A percentile compares a stretch with the other conserved stretches of the same genome.
Conservation (phyloP, 495 filamentous ascomycete species). For the Neurospora terricola region DNA sequence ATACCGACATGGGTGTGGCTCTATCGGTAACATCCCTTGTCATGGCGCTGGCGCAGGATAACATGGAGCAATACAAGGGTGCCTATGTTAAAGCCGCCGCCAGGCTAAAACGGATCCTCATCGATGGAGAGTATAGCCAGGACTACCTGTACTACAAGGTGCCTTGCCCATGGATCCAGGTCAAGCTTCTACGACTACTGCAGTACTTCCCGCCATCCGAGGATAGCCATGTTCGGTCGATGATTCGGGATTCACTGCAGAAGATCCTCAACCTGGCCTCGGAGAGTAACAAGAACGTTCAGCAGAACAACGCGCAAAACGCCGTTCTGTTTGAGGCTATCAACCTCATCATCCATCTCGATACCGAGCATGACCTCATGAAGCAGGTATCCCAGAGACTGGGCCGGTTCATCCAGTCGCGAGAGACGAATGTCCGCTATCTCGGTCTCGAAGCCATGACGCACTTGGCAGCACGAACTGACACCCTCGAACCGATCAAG, state of each 20-base stretch:
- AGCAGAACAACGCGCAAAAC: constrained; percentile 99
- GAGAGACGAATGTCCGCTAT: constrained; percentile 97
- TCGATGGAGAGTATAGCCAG: constrained; percentile 74
- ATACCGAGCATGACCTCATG: constrained; percentile 92
- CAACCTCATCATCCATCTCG: constrained; percentile 97
- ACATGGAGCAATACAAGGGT: constrained; percentile 86
- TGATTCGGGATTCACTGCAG: constrained; percentile 86
- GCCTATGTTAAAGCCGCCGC: constrained; percentile 89
- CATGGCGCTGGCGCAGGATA: constrained; percentile 91
- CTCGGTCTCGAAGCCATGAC: constrained; percentile 97
- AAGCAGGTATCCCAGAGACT: constrained; percentile 90
- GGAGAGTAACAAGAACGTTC: constrained; percentile 95
- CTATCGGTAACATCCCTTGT: constrained; percentile 93
- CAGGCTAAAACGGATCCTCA: constrained; percentile 75
- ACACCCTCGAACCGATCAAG: constrained; percentile 95
- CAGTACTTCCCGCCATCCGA: constrained; percentile 97
- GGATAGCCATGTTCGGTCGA: constrained; percentile 80
- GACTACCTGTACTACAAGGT: constrained; percentile 99
- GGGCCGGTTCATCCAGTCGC: constrained; percentile 91
- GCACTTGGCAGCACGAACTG: constrained; percentile 87
- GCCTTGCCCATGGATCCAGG: constrained; percentile 96
- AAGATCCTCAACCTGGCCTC: constrained; percentile 83
- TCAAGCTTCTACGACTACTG: constrained; percentile 80
- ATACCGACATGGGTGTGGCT: constrained; percentile 87
- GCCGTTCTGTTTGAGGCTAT: constrained; percentile 98